Conservation (phyloP, 179 eudicot genomes). For the Carnegiea gigantea region DNA sequence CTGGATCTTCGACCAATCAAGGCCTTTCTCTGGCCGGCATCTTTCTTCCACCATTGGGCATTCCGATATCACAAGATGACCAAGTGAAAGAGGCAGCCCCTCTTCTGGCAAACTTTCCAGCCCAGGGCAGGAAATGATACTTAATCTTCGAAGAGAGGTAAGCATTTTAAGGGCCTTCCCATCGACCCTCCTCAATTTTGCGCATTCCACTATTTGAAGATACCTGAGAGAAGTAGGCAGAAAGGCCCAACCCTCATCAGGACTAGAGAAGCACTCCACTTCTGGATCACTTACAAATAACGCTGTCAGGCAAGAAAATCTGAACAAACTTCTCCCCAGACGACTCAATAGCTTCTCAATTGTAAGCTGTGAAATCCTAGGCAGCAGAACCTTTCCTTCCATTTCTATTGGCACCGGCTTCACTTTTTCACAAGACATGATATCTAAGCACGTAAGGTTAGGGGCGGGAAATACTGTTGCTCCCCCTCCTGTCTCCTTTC, state of each 20-base stretch:
- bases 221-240: neutral
- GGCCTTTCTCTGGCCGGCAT: conserved; percentile 13
- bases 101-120: conserved; percentile 28
- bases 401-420: neutral
- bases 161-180: neutral
- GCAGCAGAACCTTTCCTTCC: neutral
- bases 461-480: conserved; percentile 7
- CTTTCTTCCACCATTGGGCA: conserved; percentile 19
- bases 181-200: neutral
- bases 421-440: neutral
- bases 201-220: neutral
- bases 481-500: neutral
- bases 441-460: neutral
- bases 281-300: neutral
- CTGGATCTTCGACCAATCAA: conserved; percentile 11
- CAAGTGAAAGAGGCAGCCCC: conserved; percentile 24
- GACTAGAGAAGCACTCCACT: neutral
- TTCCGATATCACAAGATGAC: neutral
- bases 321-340: neutral
- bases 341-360: neutral
- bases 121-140: conserved; percentile 7
- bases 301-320: neutral
- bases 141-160: conserved; percentile 18
- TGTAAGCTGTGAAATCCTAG: neutral
- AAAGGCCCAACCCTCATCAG: neutral